These are phyloP conservation scores for Cercospora sp. DNA, from an alignment of 2,329 filamentous ascomycete genomes.

Conservation along the genomic window DNA sequence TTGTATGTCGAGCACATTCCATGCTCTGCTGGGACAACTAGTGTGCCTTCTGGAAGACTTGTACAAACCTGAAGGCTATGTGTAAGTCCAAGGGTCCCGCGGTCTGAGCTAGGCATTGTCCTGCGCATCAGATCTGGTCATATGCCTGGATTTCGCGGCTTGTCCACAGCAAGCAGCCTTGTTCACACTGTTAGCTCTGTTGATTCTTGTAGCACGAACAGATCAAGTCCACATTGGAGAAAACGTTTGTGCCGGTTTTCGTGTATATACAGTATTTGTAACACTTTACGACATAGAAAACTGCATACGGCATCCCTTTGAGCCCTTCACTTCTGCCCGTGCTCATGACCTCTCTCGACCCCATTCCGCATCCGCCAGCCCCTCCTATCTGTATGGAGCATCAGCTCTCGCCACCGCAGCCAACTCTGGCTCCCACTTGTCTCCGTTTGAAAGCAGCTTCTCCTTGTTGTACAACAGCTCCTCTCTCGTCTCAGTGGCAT, in stretches of 20 bases:
- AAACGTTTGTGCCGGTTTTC: background rate
- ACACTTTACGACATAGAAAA: conserved; percentile 20
- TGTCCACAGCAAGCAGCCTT: background rate
- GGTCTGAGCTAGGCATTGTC: background rate
- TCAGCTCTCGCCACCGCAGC: conserved; percentile 90
- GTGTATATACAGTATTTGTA: conserved; percentile 20
- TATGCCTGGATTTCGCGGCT: background rate
- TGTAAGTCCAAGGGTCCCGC: background rate
- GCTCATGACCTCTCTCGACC: background rate
- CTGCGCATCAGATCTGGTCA: background rate
- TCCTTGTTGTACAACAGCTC: conserved; percentile 98
- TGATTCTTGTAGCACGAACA: background rate
- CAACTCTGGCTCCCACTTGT: conserved; percentile 90
- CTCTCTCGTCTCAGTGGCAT: conserved; percentile 78
- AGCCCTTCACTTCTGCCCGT: background rate
- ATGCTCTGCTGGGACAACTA: background rate
- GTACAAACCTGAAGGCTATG: background rate
- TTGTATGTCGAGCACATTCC: background rate
- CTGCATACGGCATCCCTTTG: conserved; percentile 9
- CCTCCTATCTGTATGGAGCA: conserved; percentile 63
- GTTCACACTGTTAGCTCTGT: background rate
- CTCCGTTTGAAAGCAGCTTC: conserved; percentile 54
- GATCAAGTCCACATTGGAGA: background rate
- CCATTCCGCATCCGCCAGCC: background rate
- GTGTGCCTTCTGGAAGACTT: background rate